phyloP scores from a whole-genome alignment of 2,329 filamentous ascomycete genomes.

The Magnaporthiopsis incrustans region DNA sequence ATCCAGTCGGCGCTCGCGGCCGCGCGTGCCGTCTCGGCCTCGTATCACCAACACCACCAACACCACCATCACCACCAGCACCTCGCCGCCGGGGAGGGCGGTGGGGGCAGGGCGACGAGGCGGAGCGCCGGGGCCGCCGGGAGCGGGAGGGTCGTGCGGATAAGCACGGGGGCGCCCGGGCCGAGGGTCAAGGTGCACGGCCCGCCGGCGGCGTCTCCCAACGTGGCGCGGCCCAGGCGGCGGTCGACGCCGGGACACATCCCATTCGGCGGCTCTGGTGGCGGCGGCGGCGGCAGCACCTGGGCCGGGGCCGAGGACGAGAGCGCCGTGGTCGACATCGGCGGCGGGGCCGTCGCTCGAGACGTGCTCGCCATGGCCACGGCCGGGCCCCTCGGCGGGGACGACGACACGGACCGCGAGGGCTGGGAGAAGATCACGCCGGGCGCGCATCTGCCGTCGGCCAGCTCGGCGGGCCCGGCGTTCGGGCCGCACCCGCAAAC shows the following conservation, averaged over 20 bases:
- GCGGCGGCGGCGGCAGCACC: neutral
- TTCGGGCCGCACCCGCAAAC: neutral
- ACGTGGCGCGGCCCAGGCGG: neutral
- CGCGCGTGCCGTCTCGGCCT: neutral
- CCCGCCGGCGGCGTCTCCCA: conserved; percentile 1
- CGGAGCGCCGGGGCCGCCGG: conserved; percentile 15
- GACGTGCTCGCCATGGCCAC: neutral
- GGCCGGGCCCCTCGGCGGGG: conserved; percentile 4
- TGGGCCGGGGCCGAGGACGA: neutral
- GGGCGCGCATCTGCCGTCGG: conserved; percentile 9
- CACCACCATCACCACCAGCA: conserved; percentile 2
- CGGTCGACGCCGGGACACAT: conserved; percentile 3
- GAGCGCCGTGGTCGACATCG: neutral
- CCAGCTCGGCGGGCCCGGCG: neutral
- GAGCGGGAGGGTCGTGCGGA: conserved; percentile 16
- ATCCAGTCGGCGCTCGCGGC: conserved; percentile 29
- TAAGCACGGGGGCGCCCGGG: conserved; percentile 5
- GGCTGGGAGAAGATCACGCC: conserved; percentile 29
- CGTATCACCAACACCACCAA: no score
- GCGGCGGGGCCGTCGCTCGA: neutral
- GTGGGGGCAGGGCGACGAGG: conserved; percentile 1
- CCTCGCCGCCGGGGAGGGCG: neutral
- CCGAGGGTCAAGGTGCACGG: neutral
- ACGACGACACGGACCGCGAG: conserved; percentile 18
- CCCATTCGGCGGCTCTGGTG: neutral